Base-by-base conservation (phyloP, 2,329 filamentous ascomycete genomes). In the Ascocoryne sarcoides region DNA sequence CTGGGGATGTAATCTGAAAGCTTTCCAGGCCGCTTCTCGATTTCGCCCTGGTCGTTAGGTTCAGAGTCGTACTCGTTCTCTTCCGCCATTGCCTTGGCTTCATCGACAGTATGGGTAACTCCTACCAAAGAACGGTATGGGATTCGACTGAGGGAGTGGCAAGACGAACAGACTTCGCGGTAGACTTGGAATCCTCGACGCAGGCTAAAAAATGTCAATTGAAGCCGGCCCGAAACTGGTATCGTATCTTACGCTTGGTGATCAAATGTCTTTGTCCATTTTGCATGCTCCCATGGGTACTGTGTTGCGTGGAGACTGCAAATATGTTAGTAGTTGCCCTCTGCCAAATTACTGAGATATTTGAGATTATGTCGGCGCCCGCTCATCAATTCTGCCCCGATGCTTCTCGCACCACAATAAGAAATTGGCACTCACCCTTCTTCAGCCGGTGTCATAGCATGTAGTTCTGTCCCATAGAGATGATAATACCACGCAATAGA, bases 131-230 rank as follows among this genome's bases (percentile, higher is more conserved):
- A 62, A 66, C 92, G 87, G 78, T 93, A 98, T 45, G 92, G 90
- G 45, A 98, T 79, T 72, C 92, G 86, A 67, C 74, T 82, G 50
- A 98, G 82, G 49, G 92, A 98, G 76, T 98, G 92, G 79, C 92
- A 98, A 58, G 87, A 87, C 48, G 89, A 80, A 76, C 92, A 98
- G 61, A 98, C 92, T 71, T 98, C 92, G 57, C 83, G 87, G 76
- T 98, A 98, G 63, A 98, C 92, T 71, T 95, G 89, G 80, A 96
- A 98, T 69, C 92, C 92, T 73, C 92, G 89, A 66, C 92, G 92
- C 54, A 98, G 88, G 59, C 89, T 95, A 52, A 51, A 50, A 48
- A 46, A 42, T 51, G 43, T 56, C 31, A 51, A 43, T 49, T 44
- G 39, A 52, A 39, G 41, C 44, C 44, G 45, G 32, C 48, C 46